A percentile compares a stretch with the other conserved stretches of the same genome.
phyloP scores from a whole-genome alignment of 352 stramenopile species.

The Phytophthora fragariae region DNA sequence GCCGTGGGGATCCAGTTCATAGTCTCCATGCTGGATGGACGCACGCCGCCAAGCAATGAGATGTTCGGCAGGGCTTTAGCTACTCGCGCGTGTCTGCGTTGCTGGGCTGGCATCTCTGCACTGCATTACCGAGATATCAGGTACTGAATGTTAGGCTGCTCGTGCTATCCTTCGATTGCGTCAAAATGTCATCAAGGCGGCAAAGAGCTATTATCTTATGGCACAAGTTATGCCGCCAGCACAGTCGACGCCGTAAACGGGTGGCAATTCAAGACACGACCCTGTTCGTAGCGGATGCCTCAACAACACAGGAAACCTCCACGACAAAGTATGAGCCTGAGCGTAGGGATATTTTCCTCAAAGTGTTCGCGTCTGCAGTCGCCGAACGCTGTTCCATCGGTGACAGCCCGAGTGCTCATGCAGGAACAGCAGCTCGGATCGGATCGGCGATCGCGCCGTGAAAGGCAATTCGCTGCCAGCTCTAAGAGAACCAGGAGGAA shows the following conservation, averaged over 20 bases:
- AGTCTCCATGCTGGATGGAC: background rate
- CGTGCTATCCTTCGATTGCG: conserved; percentile 11
- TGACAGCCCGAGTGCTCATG: background rate
- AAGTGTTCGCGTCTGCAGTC: background rate
- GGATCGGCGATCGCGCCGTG: background rate
- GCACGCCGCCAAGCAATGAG: conserved; percentile 10
- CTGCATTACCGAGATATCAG: conserved; percentile 2
- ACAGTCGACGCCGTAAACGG: background rate
- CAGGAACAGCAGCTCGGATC: no score
- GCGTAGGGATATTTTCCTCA: background rate
- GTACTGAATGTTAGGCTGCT: background rate
- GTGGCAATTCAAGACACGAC: background rate
- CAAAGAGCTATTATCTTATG: background rate
- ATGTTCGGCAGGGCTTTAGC: background rate
- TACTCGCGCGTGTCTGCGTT: background rate
- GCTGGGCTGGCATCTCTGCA: background rate
- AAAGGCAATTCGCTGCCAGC: background rate
- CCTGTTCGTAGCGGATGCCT: background rate
- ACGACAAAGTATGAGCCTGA: background rate
- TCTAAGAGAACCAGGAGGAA: background rate
- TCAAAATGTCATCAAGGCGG: background rate
- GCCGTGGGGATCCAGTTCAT: background rate
- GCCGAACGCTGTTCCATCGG: background rate
- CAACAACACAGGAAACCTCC: conserved; percentile 7
- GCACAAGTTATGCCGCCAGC: background rate